Evolutionary conservation across 2,329 filamentous ascomycete species (phyloP), one percentile per base, ranked within the genome.

Genomic region (Rhinocladiella similis): DNA sequence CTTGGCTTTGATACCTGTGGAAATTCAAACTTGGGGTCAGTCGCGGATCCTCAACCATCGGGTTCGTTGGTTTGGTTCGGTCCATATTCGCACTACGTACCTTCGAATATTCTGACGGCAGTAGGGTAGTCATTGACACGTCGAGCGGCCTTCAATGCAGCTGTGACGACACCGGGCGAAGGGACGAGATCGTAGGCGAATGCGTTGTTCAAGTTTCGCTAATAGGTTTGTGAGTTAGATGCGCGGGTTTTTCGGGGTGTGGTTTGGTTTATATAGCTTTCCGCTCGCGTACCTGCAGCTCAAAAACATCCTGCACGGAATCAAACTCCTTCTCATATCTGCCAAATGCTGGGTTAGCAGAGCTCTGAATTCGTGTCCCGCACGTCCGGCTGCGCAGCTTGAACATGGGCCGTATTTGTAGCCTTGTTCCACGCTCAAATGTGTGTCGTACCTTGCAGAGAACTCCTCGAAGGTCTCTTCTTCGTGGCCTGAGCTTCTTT

Each of bases 241-340:
- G 16, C 18, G 18, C 16, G 25, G 29, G 35, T 38, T n/a, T 7
- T 16, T 22, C 12, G 1, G 6, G 29, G 6, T 33, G 29, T 33
- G 10, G 29, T 4, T n/a, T n/a, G n/a, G n/a, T n/a, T n/a, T n/a
- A n/a, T n/a, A 1, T 18, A 18, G 27, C 9, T 22, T 33, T 29
- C 50, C 27, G 14, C 18, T 12, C 14, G 29, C 47, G 73, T 86
- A 96, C 92, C 91, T 97, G 92, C 73, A 99, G 91, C 87, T 99
- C 94, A 77, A 99, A 99, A 73, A 97, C 93, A 81, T 99, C 94
- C 80, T 97, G 91, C 66, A 99, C 94, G 72, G 80, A 79, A 63
- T 99, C 93, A 73, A 99, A 99, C 81, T 99, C 94, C 86, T 97
- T 97, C 85, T 99, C 94, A 74, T 96, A 99, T 81, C 94, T 99